A percentile compares a stretch with the other conserved stretches of the same genome.
Evolutionary conservation across 2,329 filamentous ascomycete genomes (phyloP).

Genomic region (Epichloe sibirici): DNA sequence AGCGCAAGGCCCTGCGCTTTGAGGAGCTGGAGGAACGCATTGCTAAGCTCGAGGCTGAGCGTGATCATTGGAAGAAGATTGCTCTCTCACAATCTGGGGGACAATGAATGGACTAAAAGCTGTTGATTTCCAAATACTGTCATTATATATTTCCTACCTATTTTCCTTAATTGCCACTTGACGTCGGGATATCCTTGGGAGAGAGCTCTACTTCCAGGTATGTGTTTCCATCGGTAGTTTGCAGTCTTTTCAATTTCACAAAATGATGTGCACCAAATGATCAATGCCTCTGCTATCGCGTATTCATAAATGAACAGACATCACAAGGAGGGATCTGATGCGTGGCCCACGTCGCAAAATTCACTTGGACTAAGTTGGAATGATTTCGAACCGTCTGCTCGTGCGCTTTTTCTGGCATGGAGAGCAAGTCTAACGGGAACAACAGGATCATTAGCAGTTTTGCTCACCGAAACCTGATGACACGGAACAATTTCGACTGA

Average conservation of each 20-base stretch:
- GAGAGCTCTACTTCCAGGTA: neutral
- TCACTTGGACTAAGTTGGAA: too few relatives aligned
- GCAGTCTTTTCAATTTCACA: neutral
- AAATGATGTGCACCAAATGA: neutral
- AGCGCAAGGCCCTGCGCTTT: constrained; percentile 68
- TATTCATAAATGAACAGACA: too few relatives aligned
- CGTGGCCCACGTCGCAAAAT: too few relatives aligned
- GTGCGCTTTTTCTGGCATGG: too few relatives aligned
- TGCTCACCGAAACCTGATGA: too few relatives aligned
- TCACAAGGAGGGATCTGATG: too few relatives aligned
- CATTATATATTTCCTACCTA: neutral
- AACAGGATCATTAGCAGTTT: too few relatives aligned
- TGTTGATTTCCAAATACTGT: neutral
- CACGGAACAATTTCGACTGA: too few relatives aligned
- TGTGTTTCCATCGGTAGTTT: neutral
- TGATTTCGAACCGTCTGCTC: too few relatives aligned
- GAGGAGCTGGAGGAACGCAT: constrained; percentile 66
- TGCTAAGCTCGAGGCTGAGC: constrained; percentile 52
- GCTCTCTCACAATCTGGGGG: constrained; percentile 27
- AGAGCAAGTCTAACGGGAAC: too few relatives aligned
- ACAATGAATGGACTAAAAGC: neutral
- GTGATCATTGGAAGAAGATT: constrained; percentile 52
- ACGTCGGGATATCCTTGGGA: neutral
- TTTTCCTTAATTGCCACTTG: neutral
- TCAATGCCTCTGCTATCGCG: too few relatives aligned